Evolutionary conservation across 2,329 filamentous ascomycete species (phyloP), one percentile per base, ranked within the genome.

Genomic region (Microsporum canis): DNA sequence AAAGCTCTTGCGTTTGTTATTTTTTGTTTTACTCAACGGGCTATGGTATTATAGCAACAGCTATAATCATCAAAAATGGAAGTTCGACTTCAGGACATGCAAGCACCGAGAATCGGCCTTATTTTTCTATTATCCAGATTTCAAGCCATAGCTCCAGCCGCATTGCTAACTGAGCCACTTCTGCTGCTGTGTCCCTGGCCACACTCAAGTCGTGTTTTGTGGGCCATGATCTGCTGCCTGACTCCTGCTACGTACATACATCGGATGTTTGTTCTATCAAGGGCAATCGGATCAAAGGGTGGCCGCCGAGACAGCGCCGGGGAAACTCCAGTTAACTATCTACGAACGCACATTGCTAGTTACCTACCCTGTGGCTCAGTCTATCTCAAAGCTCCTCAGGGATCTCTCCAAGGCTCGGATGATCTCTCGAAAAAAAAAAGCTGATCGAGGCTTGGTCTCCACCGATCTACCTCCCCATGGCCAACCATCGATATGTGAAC

Each of bases 171-270:
- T 36, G 51, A 55, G 51, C 51, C 51, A 55, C 51, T 51, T 12
- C 45, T 51, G 7, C 45, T 51, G 45, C 45, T 34, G 51, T 38
- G 33, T 33, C 5, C 51, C 51, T 34, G 51, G 33, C 51, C 14
- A 36, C 51, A 36, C 31, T 55, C 12, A 51, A 23, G 51, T 55
- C 51, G 51, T 55, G 29, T 36, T 55, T 34, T 34, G 51, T 36
- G 51, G 51, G 51, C 29, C 51, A 55, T 10, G 51, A 55, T 55
- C 51, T 55, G 33, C 51, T 55, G 12, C 51, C 51, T 55, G 51
- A 55, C 51, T 55, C 51, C 33, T 55, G 14, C n/a, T 55, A 23
- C 31, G 34, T 17, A 7, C 31, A 36, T 29, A 10, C 7, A 8
- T 55, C 51, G 31, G 51, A 34, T 55, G 51, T 5, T 29, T 23